Conservation (phyloP, 2,329 filamentous ascomycete species). For the Dothistroma pini region DNA sequence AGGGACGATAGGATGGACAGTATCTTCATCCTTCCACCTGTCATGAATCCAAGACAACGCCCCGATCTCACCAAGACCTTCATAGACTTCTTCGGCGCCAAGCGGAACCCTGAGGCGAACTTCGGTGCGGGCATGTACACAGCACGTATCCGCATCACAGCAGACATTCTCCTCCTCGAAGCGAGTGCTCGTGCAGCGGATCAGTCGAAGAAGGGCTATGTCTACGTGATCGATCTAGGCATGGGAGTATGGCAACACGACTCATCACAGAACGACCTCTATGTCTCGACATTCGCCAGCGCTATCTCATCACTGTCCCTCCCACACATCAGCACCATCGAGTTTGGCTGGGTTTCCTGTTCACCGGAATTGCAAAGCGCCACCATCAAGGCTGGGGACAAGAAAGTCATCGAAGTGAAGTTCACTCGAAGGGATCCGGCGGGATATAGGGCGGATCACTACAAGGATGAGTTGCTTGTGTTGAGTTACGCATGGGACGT, state of each 20-base stretch:
- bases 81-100: constrained; percentile 20
- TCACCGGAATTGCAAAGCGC: constrained; percentile 1
- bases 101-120: constrained; percentile 2
- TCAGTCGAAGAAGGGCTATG: constrained; percentile 22
- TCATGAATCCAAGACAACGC: constrained; percentile 15
- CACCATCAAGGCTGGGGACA: constrained; percentile 11
- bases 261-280: constrained; percentile 22
- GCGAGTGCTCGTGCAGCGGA: constrained; percentile 25
- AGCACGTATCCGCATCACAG: constrained; percentile 30
- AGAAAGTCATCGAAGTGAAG: constrained; percentile 22
- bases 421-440: constrained; percentile 32
- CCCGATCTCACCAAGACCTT: constrained; percentile 21
- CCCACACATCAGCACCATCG: constrained; percentile 24
- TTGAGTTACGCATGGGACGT: constrained; percentile 37
- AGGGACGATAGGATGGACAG: constrained; percentile 32
- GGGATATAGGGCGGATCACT: constrained; percentile 23
- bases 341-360: constrained; percentile 31
- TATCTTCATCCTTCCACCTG: constrained; percentile 22
- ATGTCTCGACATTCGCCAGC: constrained; percentile 27
- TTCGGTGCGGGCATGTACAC: constrained; percentile 28
- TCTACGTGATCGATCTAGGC: constrained; percentile 34
- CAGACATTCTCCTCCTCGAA: constrained; percentile 32
- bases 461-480: constrained; percentile 26
- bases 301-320: constrained; percentile 22
- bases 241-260: constrained; percentile 34